A percentile compares a stretch with the other conserved stretches of the same genome.
These are phyloP conservation scores for Ilyonectria mors-panacis DNA, from an alignment of 2,329 filamentous ascomycete species.

Conservation along the genomic window DNA sequence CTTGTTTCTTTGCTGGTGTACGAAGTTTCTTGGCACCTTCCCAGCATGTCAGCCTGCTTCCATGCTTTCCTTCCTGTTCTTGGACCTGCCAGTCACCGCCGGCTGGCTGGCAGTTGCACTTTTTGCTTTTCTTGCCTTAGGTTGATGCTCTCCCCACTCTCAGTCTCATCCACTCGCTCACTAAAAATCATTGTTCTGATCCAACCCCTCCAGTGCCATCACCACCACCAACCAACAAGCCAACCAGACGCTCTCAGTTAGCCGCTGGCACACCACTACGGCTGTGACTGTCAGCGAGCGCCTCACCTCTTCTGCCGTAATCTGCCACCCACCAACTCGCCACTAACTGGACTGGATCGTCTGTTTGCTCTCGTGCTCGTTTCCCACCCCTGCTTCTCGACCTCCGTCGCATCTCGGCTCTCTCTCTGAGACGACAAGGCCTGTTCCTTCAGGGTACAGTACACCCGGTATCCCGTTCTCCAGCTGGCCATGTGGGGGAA, in stretches of 20 bases:
- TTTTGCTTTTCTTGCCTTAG: neutral
- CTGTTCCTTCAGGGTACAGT: slow-evolving; percentile 15
- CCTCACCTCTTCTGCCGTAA: neutral
- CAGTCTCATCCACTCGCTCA: slow-evolving; percentile 23
- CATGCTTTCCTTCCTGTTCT: neutral
- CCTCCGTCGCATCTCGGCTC: slow-evolving; percentile 7
- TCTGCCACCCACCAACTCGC: neutral
- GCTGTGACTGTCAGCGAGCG: slow-evolving; percentile 2
- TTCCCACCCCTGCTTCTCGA: neutral
- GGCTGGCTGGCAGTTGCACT: neutral
- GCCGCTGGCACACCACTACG: neutral
- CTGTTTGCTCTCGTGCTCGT: neutral
- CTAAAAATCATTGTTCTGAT: neutral
- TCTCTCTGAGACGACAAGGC: slow-evolving; percentile 5
- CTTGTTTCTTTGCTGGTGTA: neutral
- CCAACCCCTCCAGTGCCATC: slow-evolving; percentile 19
- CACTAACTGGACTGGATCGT: neutral
- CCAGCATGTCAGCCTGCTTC: neutral
- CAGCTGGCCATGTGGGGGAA: slow-evolving; percentile 2
- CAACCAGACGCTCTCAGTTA: slow-evolving; percentile 28
- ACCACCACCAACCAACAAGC: slow-evolving; percentile 31
- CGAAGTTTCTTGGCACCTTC: neutral
- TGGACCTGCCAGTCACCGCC: neutral
- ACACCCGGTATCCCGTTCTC: neutral
- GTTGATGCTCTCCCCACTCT: neutral